Evolutionary conservation across 306 rosid species (phyloP), one percentile per base, ranked within the genome.

Genomic region (Geum urbanum): DNA sequence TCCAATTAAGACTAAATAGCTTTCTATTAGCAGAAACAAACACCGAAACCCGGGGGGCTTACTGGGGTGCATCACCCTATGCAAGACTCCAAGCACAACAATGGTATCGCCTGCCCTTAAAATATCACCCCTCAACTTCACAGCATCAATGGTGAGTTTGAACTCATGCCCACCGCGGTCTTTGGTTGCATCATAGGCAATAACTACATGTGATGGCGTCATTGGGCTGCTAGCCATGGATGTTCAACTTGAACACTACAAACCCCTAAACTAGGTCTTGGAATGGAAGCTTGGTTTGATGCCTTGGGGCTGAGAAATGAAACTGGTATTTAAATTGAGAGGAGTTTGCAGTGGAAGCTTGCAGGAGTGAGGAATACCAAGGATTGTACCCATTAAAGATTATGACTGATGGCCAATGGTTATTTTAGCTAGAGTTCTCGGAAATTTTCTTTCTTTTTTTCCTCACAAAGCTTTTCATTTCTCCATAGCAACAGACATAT

Each of bases 161-260:
- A 89, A 79, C 61, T 87, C 92, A 0, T 70, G 58, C 49, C 77
- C 75, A 37, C 52, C 71, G 15, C 68, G 81, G 47, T 87, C 85
- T 70, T 79, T 89, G 18, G 91, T 89, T 16, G 88, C 92, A 74
- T 91, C 96, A 59, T 77, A 87, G 40, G 92, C 86, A 56, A 89
- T 78, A 14, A 84, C 75, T 6, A 87, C 79, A 24, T 76, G 66
- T 48, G 84, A 76, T 1, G 82, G 83, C 18, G 80, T 40, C 55
- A 8, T 12, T 75, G 78, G 72, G 20, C 50, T 80, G 20, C 50
- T 80, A 32, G 69, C 89, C 90, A 84, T 80, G 27, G 45, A 53
- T 74, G 47, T 7, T 62, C 4, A 32, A 2, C 37, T 32, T 60
- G 8, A 37, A 24, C 16, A 53, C 35, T 20, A 15, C 65, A 18